Evolutionary conservation across 2,329 filamentous ascomycete species (phyloP), one percentile per base, ranked within the genome.

Genomic region (Ophiocordyceps robertsii): DNA sequence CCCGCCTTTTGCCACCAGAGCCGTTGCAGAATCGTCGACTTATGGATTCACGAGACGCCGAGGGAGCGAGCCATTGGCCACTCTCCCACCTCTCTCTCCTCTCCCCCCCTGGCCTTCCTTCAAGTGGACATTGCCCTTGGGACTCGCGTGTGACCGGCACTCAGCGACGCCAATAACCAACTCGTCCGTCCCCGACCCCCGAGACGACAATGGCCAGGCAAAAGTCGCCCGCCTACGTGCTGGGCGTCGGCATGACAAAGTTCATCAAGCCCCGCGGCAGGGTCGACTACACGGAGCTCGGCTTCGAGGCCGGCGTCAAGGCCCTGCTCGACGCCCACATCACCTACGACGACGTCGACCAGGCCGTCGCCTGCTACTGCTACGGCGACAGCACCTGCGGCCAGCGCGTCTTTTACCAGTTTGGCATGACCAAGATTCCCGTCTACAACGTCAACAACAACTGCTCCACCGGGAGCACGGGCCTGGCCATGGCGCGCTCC

Each of bases 391-490:
- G 80, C 49, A 95, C 90, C 43, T 92, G 84, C 64, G 90, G 90
- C 39, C 90, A 96, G 70, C 82, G 90, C 50, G 89, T 96, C 57
- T 95, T 96, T 67, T 96, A 96, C 68, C 90, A 96, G 67, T 95
- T 96, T 63, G 92, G 90, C 68, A 89, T 96, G 82, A 95, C 89
- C 37, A 74, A 83, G 57, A 95, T 96, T 54, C 90, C 90, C 56
- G 87, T 96, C 60, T 89, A 93, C 72, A 96, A 96, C 58, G 87
- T 95, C 58, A 96, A 95, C 75, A 96, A 96, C 73, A 95, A 95
- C 70, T 96, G 90, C 72, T 86, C 85, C 4, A 96, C 90, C 0
- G 92, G 90, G n/a, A 88, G 82, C 5, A 95, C 90, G 0, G 92
- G 90, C 9, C 68, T 96, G 44, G 80, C 81, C 58, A 82, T 96